phyloP scores from a whole-genome alignment of 148 eudicot species.

The Rheum nobile region DNA sequence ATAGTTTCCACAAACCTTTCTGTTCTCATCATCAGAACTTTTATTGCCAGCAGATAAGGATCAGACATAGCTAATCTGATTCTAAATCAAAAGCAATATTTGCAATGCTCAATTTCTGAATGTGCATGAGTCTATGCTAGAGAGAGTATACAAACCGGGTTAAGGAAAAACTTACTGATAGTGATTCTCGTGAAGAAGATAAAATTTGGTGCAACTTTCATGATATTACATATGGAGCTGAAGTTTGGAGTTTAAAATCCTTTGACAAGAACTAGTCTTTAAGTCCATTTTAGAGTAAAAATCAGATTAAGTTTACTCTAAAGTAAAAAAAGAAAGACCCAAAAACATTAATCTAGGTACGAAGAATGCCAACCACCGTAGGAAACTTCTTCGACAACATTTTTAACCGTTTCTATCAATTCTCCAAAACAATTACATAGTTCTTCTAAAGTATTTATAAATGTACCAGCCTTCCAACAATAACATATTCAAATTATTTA shows the following conservation, averaged over 20 bases:
- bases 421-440: neutral
- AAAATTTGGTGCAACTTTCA: neutral
- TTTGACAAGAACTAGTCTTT: neutral
- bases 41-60: neutral
- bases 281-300: neutral
- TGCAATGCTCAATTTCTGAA: neutral
- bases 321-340: neutral
- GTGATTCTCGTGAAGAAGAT: neutral
- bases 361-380: neutral
- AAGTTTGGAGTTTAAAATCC: neutral
- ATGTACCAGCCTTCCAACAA: neutral
- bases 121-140: neutral
- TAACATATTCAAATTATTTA: neutral
- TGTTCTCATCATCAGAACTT: neutral
- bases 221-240: neutral
- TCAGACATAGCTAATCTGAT: neutral
- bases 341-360: neutral
- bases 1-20: neutral
- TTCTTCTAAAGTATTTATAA: neutral
- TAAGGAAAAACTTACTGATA: neutral
- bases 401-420: neutral
- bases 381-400: neutral
- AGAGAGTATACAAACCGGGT: neutral
- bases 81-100: neutral
- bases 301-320: neutral